Evolutionary conservation across 176 grass and related monocot species (phyloP), one percentile per base, ranked within the genome.

Genomic region (Eragrostis curvula): DNA sequence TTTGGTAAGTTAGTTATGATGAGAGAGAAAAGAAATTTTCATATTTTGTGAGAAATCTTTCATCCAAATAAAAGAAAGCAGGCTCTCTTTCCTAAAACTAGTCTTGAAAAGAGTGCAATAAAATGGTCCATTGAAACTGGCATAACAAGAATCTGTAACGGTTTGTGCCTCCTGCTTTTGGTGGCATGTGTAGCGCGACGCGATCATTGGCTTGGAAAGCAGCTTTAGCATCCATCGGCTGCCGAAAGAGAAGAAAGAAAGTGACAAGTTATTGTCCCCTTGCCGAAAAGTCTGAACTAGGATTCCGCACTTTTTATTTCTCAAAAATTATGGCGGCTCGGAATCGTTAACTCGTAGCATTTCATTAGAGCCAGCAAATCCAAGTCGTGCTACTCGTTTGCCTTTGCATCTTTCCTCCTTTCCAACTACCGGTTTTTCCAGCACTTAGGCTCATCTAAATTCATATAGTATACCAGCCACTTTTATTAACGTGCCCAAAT

Each of bases 171-270:
- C n/a, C n/a, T n/a, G n/a, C n/a, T 36, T 36, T 36, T 36, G 32
- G 32, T 36, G 32, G 32, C 32, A 36, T 36, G 32, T 36, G 32
- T 69, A 68, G 30, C 16, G 40, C 71, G 57, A 74, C 69, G 74
- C 51, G 52, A 30, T 39, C 71, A 76, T 77, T 89, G 36, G 40
- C 56, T 36, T 18, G 56, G 51, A 86, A 90, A 90, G 84, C 8
- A 14, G 18, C 73, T 79, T 86, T 83, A 45, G 13, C 50, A 9
- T 45, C 32, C 27, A 69, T 83, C 23, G 28, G 5, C 25, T 16
- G 44, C 88, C 88, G 88, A 90, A 90, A 90, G 84, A 58, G 7
- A 0, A 79, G 73, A 68, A 60, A 81, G 49, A 36, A 62, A 71
- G 73, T 24, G 20, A 2, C 18, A 71, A 64, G 27, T 78, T 79